Conservation (phyloP, 495 filamentous ascomycete genomes). For the Aspergillus diversus region DNA sequence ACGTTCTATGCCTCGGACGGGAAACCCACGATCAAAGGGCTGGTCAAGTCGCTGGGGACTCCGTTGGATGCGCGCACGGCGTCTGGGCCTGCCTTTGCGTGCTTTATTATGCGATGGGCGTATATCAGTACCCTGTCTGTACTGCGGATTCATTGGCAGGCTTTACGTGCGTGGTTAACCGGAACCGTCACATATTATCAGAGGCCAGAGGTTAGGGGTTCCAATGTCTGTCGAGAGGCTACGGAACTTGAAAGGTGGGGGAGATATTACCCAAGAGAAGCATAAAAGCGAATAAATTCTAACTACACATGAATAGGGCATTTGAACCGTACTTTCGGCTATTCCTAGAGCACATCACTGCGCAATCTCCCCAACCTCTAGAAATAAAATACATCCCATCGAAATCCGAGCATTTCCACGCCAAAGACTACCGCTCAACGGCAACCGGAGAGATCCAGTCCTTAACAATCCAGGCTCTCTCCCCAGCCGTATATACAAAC, state of each 20-base stretch:
- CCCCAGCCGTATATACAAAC: too few species aligned
- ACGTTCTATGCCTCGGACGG: not conserved
- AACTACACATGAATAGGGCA: not conserved
- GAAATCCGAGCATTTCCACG: too few species aligned
- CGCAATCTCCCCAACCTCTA: not conserved
- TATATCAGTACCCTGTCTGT: not conserved
- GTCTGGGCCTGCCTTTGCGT: not conserved
- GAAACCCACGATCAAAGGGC: slow-evolving; percentile 1
- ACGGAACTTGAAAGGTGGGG: slow-evolving; percentile 10
- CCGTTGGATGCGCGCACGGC: slow-evolving; percentile 5
- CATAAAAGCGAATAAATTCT: not conserved
- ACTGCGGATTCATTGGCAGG: not conserved
- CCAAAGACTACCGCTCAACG: not conserved
- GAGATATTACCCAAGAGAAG: not conserved
- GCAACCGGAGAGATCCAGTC: slow-evolving; percentile 1
- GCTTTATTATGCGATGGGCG: slow-evolving; percentile 5
- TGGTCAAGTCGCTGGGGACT: not conserved
- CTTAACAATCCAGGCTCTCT: not conserved
- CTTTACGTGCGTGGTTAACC: not conserved
- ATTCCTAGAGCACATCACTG: slow-evolving; percentile 3
- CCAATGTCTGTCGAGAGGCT: slow-evolving; percentile 5
- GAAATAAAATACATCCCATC: slow-evolving; percentile 13
- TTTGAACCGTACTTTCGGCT: slow-evolving; percentile 12
- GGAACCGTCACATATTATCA: not conserved
- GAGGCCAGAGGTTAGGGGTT: slow-evolving; percentile 2